These are phyloP conservation scores for Thelonectria rubi DNA, from an alignment of 2,329 filamentous ascomycete genomes.

Conservation along the genomic window DNA sequence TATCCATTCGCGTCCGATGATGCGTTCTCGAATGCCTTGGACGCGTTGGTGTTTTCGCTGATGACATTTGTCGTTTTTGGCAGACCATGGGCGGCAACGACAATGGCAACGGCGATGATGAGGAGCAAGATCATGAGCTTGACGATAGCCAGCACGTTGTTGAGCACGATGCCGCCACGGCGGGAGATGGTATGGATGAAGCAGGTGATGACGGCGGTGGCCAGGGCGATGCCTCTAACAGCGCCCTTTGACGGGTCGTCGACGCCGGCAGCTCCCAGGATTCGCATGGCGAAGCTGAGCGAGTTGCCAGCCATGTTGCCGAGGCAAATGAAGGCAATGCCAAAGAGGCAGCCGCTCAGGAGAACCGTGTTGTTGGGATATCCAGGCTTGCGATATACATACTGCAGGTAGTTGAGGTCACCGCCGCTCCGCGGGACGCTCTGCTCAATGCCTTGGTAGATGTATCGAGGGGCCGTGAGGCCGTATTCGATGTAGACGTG, in stretches of 20 bases:
- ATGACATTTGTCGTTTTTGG: constrained; percentile 38
- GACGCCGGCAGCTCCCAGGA: constrained; percentile 48
- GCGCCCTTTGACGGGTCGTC: constrained; percentile 42
- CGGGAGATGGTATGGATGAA: constrained; percentile 59
- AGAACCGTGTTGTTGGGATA: constrained; percentile 49
- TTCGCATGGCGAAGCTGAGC: constrained; percentile 55
- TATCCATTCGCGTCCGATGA: constrained; percentile 45
- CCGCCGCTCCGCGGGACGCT: constrained; percentile 56
- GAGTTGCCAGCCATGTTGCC: constrained; percentile 61
- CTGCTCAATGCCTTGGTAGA: constrained; percentile 50
- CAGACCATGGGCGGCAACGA: constrained; percentile 44
- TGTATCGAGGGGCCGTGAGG: constrained; percentile 55
- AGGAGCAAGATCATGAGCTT: constrained; percentile 59
- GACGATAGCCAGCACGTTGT: constrained; percentile 59
- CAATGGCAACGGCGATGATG: constrained; percentile 50
- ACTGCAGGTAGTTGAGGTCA: constrained; percentile 60
- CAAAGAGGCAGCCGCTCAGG: constrained; percentile 56
- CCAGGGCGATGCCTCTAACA: constrained; percentile 59
- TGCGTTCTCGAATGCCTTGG: constrained; percentile 38
- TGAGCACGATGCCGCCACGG: constrained; percentile 59
- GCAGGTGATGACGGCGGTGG: constrained; percentile 53
- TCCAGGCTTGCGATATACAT: constrained; percentile 52
- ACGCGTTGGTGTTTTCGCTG: constrained; percentile 38
- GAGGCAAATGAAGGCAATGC: constrained; percentile 54
- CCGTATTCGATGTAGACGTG: constrained; percentile 57